Evolutionary conservation across 352 stramenopile genomes (phyloP).

Genomic region (Phytophthora uliginosa): DNA sequence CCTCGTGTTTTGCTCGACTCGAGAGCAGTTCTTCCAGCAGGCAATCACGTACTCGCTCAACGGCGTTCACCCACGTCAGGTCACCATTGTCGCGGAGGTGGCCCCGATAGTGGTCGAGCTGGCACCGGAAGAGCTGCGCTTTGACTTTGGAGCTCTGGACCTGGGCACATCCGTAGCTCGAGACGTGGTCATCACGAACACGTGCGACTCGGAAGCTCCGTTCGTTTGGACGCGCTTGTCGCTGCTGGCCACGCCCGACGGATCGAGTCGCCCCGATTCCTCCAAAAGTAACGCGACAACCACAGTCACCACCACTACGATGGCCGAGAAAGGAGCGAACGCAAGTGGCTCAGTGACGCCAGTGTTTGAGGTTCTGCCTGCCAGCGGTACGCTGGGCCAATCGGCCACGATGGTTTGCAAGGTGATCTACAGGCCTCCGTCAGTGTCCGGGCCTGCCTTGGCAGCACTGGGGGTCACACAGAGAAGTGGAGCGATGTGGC

Average conservation of each 20-base stretch:
- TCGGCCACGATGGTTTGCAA: conserved; percentile 52
- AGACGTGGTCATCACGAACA: conserved; percentile 89
- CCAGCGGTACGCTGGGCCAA: conserved; percentile 47
- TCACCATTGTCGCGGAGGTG: conserved; percentile 90
- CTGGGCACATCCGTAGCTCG: conserved; percentile 58
- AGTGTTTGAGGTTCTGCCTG: conserved; percentile 66
- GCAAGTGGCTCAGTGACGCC: conserved; percentile 5
- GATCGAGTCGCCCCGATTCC: conserved; percentile 49
- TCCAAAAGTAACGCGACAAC: conserved; percentile 67
- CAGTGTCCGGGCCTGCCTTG: conserved; percentile 7
- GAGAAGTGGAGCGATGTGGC: conserved; percentile 33
- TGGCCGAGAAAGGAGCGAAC: conserved; percentile 25
- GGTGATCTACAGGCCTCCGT: conserved; percentile 65
- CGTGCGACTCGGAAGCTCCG: conserved; percentile 88
- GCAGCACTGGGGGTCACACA: conserved; percentile 22
- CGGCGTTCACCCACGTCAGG: conserved; percentile 82
- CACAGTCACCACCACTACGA: conserved; percentile 21
- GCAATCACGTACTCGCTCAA: conserved; percentile 90
- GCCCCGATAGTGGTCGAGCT: conserved; percentile 90
- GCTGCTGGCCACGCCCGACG: conserved; percentile 26
- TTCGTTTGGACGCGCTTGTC: conserved; percentile 79
- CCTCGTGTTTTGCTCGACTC: conserved; percentile 79
- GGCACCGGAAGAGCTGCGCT: conserved; percentile 58
- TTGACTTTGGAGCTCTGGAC: conserved; percentile 82
- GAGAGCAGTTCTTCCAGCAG: conserved; percentile 91